phyloP scores from a whole-genome alignment of 306 rosid genomes.

The Rosa multiflora region DNA sequence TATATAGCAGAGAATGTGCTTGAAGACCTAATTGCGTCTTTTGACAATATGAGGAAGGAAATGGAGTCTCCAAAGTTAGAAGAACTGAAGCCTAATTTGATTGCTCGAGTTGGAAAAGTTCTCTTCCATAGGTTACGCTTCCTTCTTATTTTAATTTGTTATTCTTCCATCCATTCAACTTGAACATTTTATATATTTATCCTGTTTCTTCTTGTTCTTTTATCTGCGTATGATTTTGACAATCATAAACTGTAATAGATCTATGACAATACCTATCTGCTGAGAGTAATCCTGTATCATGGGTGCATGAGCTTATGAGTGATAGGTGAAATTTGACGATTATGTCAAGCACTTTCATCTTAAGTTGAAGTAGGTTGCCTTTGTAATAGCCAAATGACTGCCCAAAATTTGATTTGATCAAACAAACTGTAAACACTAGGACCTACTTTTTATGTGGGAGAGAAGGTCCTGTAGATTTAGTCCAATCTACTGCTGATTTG shows the following conservation, averaged over 20 bases:
- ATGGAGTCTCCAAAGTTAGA: slow-evolving; percentile 14
- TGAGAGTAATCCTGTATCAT: not conserved
- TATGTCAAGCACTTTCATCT: not conserved
- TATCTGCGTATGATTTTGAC: not conserved
- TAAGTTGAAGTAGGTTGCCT: not conserved
- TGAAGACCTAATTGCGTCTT: slow-evolving; percentile 29
- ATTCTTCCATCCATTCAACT: not conserved
- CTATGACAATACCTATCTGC: too few relatives aligned
- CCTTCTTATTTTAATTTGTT: not conserved
- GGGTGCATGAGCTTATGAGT: not conserved
- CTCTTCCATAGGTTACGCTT: slow-evolving; percentile 39
- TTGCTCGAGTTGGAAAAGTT: slow-evolving; percentile 49
- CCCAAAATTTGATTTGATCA: not conserved
- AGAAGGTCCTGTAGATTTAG: not conserved
- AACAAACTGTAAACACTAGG: not conserved
- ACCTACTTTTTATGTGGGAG: not conserved
- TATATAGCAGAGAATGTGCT: slow-evolving; percentile 32
- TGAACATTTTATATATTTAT: not conserved
- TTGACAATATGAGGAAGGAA: slow-evolving; percentile 24
- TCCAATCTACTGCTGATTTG: not conserved
- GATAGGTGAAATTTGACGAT: not conserved
- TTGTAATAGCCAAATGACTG: not conserved
- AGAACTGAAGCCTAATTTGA: slow-evolving; percentile 25
- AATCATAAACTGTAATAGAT: not conserved
- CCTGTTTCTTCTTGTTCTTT: not conserved